Conservation (phyloP, 441 rosid species). For the Theobroma grandiflorum region DNA sequence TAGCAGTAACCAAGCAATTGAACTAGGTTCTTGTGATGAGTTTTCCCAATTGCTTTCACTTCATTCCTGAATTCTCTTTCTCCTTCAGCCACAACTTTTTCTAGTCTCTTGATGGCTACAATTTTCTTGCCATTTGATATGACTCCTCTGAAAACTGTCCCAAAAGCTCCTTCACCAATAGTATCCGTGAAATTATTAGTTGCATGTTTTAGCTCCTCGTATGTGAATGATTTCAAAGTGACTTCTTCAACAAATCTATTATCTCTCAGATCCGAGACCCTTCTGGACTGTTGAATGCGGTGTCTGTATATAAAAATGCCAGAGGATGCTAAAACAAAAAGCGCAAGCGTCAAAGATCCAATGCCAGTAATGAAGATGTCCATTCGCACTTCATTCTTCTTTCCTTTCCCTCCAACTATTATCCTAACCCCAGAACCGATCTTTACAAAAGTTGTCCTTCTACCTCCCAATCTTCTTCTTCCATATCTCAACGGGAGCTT, state of each 20-base stretch:
- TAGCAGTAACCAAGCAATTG: conserved; percentile 38
- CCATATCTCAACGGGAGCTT: conserved; percentile 45
- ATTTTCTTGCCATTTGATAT: not conserved
- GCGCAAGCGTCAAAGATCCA: conserved; percentile 8
- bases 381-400: not conserved
- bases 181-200: conserved; percentile 10
- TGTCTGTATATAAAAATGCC: not conserved
- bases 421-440: not conserved
- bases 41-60: conserved; percentile 34
- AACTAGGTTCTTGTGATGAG: conserved; percentile 37
- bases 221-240: not conserved
- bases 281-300: not conserved
- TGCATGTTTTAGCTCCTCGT: not conserved
- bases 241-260: not conserved
- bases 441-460: conserved; percentile 36
- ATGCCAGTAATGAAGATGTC: conserved; percentile 14
- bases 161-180: conserved; percentile 4
- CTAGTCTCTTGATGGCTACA: conserved; percentile 47
- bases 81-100: conserved; percentile 36
- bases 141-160: conserved; percentile 23
- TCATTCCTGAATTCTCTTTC: conserved; percentile 41
- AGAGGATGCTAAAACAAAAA: not conserved
- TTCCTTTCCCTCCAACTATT: not conserved
- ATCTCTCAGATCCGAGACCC: not conserved
- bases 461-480: not conserved